Conservation (phyloP, 2,329 filamentous ascomycete species). For the Hypoxylon rubiginosum region DNA sequence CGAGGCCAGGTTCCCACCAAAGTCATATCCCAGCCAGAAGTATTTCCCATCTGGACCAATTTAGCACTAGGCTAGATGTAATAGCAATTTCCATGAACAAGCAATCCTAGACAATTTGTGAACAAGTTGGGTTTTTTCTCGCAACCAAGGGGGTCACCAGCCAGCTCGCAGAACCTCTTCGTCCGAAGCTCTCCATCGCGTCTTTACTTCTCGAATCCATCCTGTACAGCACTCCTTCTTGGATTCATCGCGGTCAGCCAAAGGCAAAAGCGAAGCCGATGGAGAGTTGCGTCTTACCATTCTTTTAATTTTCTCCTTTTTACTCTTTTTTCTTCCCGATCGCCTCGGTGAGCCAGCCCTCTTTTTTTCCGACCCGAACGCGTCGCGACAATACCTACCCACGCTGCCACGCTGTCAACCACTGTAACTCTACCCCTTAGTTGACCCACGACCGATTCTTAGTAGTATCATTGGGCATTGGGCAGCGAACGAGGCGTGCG, state of each 20-base stretch:
- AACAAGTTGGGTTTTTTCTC: conserved; percentile 40
- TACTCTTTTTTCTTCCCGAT: conserved; percentile 31
- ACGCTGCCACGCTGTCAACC: conserved; percentile 26
- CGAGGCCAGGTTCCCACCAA: neutral
- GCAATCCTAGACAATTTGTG: conserved; percentile 41
- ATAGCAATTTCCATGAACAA: conserved; percentile 43
- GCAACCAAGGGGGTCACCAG: conserved; percentile 35
- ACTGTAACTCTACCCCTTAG: conserved; percentile 36
- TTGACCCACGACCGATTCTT: conserved; percentile 31
- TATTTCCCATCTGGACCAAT: conserved; percentile 32
- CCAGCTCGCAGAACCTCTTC: conserved; percentile 25
- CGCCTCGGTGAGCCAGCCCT: conserved; percentile 34
- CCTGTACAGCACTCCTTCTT: conserved; percentile 26
- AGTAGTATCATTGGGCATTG: conserved; percentile 11
- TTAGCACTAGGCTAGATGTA: conserved; percentile 39
- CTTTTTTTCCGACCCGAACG: conserved; percentile 35
- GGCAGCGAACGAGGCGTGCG: conserved; percentile 30
- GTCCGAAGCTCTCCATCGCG: conserved; percentile 40
- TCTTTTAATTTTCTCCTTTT: conserved; percentile 43
- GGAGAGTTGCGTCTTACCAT: conserved; percentile 43
- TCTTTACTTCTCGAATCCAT: conserved; percentile 35
- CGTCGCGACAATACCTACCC: conserved; percentile 35
- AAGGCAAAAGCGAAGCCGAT: conserved; percentile 37
- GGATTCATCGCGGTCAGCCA: conserved; percentile 35
- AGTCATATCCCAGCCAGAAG: conserved; percentile 2